Evolutionary conservation across 2,329 filamentous ascomycete genomes (phyloP), one percentile per base, ranked within the genome.

Genomic region (Paecilomyces fulvus): DNA sequence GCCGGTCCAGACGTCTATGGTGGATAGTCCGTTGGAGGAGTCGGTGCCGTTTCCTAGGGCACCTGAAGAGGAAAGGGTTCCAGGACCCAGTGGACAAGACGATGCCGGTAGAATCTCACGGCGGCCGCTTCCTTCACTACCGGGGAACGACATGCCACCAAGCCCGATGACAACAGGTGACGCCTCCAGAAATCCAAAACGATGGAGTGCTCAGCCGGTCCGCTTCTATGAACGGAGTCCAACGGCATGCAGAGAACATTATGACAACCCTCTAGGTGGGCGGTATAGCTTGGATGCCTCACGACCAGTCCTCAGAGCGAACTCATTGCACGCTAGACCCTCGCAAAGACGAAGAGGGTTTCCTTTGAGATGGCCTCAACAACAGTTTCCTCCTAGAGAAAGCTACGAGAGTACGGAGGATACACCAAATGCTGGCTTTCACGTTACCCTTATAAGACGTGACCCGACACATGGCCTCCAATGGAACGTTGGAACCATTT

Each of bases 401-500:
- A 46, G 43, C 17, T 52, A 3, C 14, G 48, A 49, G 20, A 56
- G 25, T 25, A 33, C 52, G 8, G 21, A 53, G 14, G 43, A 55
- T 28, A 55, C 21, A 17, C 11, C 51, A n/a, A 21, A 20, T 30
- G 58, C 63, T n/a, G 64, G 70, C 1, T 75, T 75, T 53, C 67
- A 69, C 55, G 69, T 79, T 50, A 86, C 83, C 0, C 70, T 92
- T 12, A 90, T 91, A 63, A 84, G 88, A n/a, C 82, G 88, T 60
- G 86, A 91, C 67, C 86, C 86, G 1, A 77, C 80, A 21, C 83
- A 85, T 8, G 83, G 84, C 7, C 79, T 78, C 55, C 88, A 91
- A 69, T 90, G 87, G 87, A 91, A 91, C 65, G 80, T 91, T 11
- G 88, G 85, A 21, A 84, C 79, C 55, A 79, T 90, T 52, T 80